Base-by-base conservation (phyloP, 2,329 filamentous ascomycete genomes). In the Arthroderma sp. region DNA sequence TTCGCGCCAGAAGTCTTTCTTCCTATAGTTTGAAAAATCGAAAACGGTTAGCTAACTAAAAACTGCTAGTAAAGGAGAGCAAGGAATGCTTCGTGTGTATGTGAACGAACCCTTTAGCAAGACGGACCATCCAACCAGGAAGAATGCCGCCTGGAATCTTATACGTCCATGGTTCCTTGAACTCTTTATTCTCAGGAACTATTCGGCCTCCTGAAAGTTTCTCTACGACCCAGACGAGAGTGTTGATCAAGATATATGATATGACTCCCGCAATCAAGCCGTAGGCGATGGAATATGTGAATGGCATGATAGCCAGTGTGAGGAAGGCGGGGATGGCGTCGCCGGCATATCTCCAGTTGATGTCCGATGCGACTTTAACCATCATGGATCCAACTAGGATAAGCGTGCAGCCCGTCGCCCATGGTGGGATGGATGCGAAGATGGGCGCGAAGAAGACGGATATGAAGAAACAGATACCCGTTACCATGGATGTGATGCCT, bases 361-460 rank as follows among this genome's bases (percentile, higher is more conserved):
- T 88, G 51, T 91, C 82, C 10, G 76, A 77, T 8, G 83, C 83
- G 1, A 83, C 74, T 49, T 78, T 75, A 46, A 81, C 78, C 86
- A 93, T 93, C 73, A 93, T 81, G 15, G 80, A 80, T n/a, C 86
- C 86, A 44, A 94, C 85, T 34, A 94, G 78, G 53, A 94, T 74
- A 28, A 93, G 73, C n/a, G 87, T 87, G 59, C 83, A 87, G 40
- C 86, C 86, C 0, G 86, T 94, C 2, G 86, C 86, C 84, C 85
- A 93, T 0, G 85, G 81, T 4, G 86, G 86, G 47, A 93, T 91
- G 0, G 83, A 88, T 6, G 86, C 85, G 57, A 93, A 93, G 46
- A 93, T 89, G 0, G 86, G 86, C 0, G 86, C 85, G 59, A 93
- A 93, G 71, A 93, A 93, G 49, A 93, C 75, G 46, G 83, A 78